Conservation (phyloP, 805 yeast genomes). For the Teunomyces kruisii region DNA sequence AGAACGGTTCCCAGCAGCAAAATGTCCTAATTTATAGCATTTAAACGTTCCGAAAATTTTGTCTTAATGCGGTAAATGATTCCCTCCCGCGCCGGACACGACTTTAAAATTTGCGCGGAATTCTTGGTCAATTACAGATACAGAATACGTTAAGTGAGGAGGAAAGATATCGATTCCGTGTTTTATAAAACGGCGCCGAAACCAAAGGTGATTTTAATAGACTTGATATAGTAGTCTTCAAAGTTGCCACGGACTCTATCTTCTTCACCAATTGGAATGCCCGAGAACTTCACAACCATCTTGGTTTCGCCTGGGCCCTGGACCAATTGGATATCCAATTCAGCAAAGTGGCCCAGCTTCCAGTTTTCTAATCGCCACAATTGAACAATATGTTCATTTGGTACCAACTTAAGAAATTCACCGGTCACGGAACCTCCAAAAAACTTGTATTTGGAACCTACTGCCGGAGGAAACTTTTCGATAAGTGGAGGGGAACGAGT, state of each 20-base stretch:
- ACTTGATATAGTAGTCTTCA: conserved; percentile 82
- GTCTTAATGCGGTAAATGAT: conserved; percentile 1
- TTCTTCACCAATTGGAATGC: conserved; percentile 95
- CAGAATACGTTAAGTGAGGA: no score
- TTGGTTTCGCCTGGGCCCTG: conserved; percentile 86
- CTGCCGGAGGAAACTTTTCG: conserved; percentile 46
- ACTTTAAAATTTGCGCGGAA: neutral
- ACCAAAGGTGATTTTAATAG: conserved; percentile 91
- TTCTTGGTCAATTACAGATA: neutral
- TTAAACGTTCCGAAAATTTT: neutral
- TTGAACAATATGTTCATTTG: conserved; percentile 61
- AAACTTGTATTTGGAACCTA: conserved; percentile 62
- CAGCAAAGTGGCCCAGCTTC: conserved; percentile 82
- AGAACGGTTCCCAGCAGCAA: neutral
- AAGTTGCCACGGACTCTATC: conserved; percentile 82
- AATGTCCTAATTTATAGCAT: neutral
- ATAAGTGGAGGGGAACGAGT: conserved; percentile 69
- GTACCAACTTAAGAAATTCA: conserved; percentile 57
- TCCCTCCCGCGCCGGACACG: neutral
- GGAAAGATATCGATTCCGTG: neutral
- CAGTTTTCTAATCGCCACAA: conserved; percentile 88
- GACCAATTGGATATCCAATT: conserved; percentile 60
- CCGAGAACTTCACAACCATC: conserved; percentile 74
- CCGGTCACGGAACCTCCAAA: conserved; percentile 90
- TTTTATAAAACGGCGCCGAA: conserved; percentile 82